A percentile compares a stretch with the other conserved stretches of the same genome.
Evolutionary conservation across 805 yeast species (phyloP).

Genomic region (Candida stauntonica): DNA sequence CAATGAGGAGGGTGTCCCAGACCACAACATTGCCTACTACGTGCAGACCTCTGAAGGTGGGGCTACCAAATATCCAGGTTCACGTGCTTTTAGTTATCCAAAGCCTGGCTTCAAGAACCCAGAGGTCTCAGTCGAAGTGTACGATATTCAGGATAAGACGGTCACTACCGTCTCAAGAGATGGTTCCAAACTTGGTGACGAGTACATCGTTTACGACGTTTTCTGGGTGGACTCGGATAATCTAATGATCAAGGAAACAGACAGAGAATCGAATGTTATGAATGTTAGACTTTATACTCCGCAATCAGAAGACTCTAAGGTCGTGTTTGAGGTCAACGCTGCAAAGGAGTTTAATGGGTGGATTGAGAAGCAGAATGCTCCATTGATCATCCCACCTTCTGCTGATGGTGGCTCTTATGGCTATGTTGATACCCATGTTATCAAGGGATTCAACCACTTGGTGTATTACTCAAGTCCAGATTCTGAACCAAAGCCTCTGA

Average conservation of each 20-base stretch:
- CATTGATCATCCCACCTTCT: conserved; percentile 51
- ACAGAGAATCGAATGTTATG: conserved; percentile 61
- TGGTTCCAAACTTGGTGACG: conserved; percentile 32
- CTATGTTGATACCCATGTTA: conserved; percentile 74
- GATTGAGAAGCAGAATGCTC: conserved; percentile 69
- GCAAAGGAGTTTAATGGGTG: conserved; percentile 50
- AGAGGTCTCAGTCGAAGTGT: conserved; percentile 46
- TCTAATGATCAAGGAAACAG: conserved; percentile 54
- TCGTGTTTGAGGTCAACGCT: conserved; percentile 45
- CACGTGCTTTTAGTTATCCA: conserved; percentile 65
- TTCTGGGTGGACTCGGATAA: conserved; percentile 53
- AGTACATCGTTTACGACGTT: conserved; percentile 60
- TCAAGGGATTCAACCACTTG: conserved; percentile 64
- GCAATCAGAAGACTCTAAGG: conserved; percentile 27
- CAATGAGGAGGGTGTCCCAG: conserved; percentile 69
- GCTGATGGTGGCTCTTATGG: conserved; percentile 42
- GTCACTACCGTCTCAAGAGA: conserved; percentile 23
- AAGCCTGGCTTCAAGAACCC: conserved; percentile 83
- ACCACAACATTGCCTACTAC: conserved; percentile 68
- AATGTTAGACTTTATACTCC: conserved; percentile 46
- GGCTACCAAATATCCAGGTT: conserved; percentile 52
- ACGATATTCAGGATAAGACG: conserved; percentile 36
- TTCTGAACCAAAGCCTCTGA: conserved; percentile 50
- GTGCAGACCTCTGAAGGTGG: conserved; percentile 42
- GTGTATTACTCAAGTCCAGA: conserved; percentile 69